Percentiles rank a stretch among this genome's conserved stretches.
phyloP scores from a whole-genome alignment of 2,329 filamentous ascomycete genomes.

The Aquanectria penicillioides region DNA sequence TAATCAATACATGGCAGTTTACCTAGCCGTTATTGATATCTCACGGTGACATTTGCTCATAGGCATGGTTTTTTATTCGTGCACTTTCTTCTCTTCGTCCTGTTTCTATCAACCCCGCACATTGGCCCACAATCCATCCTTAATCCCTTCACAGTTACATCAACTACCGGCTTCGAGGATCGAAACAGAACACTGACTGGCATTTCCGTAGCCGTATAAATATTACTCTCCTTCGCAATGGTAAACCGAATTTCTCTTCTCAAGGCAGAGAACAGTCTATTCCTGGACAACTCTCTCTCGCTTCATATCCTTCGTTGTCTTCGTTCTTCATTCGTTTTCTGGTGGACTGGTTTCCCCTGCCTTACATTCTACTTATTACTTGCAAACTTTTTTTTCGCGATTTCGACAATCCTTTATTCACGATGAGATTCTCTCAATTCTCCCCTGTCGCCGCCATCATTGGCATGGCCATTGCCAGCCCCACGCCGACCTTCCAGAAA shows the following conservation, averaged over 20 bases:
- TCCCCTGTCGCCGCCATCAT: slow-evolving; percentile 39
- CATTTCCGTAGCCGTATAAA: slow-evolving; percentile 8
- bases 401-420: slow-evolving; percentile 12
- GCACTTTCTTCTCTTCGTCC: background rate
- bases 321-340: background rate
- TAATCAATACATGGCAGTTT: background rate
- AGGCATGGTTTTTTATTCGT: slow-evolving; percentile 11
- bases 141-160: slow-evolving; percentile 3
- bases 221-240: background rate
- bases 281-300: background rate
- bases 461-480: slow-evolving; percentile 43
- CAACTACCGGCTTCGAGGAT: background rate
- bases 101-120: background rate
- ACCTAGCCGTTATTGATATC: background rate
- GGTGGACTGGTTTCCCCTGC: slow-evolving; percentile 16
- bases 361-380: background rate
- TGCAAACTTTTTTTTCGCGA: background rate
- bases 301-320: background rate
- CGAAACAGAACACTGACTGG: background rate
- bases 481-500: slow-evolving; percentile 43
- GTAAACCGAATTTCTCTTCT: background rate
- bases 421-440: slow-evolving; percentile 47
- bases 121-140: slow-evolving; percentile 2
- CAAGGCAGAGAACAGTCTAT: slow-evolving; percentile 12
- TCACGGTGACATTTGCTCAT: background rate